phyloP scores from a whole-genome alignment of 108 stramenopile genomes.

The Cyclotella baltica region DNA sequence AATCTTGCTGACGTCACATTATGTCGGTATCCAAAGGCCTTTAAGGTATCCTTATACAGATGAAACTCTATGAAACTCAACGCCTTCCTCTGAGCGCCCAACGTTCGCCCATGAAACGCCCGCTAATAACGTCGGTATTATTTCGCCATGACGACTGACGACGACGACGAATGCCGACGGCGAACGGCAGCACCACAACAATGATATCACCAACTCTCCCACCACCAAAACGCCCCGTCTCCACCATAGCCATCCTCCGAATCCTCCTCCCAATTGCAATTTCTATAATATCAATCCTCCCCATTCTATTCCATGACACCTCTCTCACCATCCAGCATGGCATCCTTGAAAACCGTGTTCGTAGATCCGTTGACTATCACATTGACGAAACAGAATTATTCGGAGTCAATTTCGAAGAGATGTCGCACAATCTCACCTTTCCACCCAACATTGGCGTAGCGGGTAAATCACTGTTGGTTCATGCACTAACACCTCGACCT shows the following conservation, averaged over 20 bases:
- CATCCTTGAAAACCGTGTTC: neutral
- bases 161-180: too few relatives aligned
- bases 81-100: neutral
- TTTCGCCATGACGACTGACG: too few relatives aligned
- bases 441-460: constrained; percentile 17
- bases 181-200: neutral
- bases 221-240: neutral
- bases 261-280: constrained; percentile 12
- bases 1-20: neutral
- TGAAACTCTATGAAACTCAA: neutral
- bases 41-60: neutral
- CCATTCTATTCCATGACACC: constrained; percentile 9
- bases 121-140: neutral
- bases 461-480: constrained; percentile 7
- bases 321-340: neutral
- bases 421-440: neutral
- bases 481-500: constrained; percentile 5
- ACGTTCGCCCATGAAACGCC: neutral
- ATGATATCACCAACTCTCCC: constrained; percentile 9
- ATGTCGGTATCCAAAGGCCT: too few relatives aligned
- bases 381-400: constrained; percentile 11
- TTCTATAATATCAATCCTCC: neutral
- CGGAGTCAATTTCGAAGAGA: neutral
- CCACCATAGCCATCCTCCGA: constrained; percentile 16
- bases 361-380: neutral